Base-by-base conservation (phyloP, 257 asterid species). In the Gardenia jasminoides region DNA sequence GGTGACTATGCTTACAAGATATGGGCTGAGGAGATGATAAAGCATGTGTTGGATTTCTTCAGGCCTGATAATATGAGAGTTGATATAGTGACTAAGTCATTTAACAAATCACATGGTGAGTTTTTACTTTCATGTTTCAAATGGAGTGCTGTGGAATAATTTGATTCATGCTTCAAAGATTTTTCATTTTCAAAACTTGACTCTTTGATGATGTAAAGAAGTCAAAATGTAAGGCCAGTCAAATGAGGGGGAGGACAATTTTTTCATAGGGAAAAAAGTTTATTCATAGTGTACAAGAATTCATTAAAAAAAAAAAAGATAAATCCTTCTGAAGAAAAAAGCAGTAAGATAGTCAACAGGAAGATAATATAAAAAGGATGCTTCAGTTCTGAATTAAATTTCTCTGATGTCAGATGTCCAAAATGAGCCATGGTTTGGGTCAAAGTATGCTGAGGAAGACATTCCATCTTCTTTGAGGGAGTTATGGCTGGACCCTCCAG, bases 341-440 rank as follows among this genome's bases (percentile, higher is more conserved):
- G 12, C n/a, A 56, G 26, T 20, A 54, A n/a, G n/a, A n/a, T n/a
- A n/a, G n/a, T n/a, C 22, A 4, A 20, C 9, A 7, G 62, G 10
- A 56, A 56, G 22, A 17, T 56, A 19, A 4, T 54, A 4, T 24
- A 54, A 54, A 19, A 54, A 36, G 24, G n/a, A 17, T 54, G 61
- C 67, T 61, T 19, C 43, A 22, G 8, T 41, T 46, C 68, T 44
- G 59, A 44, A 58, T 56, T 70, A 30, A 76, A 77, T 78, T 65
- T 77, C 61, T 71, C n/a, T 72, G 80, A 59, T 87, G 82, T 80
- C 91, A 96, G 99, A 90, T 86, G 76, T 90, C 81, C 96, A 88
- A 83, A 78, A 62, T 67, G 99, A 96, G 91, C 99, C 98, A 39
- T 96, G 99, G 99, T 96, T 96, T 87, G 97, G 97, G 78, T 90